Evolutionary conservation across 176 grass and related monocot genomes (phyloP).

Genomic region (barley (Hordeum vulgare)): MorexV3_pseudomolecules_assembly NC_058519.1:649434949-649435448

Average conservation of each 20-base stretch:
- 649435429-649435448: neutral
- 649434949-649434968: neutral
- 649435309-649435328: neutral
- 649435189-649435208: neutral
- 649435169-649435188: neutral
- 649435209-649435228: neutral
- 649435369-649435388: slow-evolving; percentile 13
- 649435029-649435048: neutral
- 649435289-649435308: neutral
- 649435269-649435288: neutral
- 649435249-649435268: neutral
- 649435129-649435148: neutral
- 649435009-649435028: neutral
- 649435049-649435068: neutral
- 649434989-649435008: neutral
- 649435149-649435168: neutral
- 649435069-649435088: neutral
- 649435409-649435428: neutral
- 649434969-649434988: neutral
- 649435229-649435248: neutral
- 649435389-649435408: neutral
- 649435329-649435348: slow-evolving; percentile 45
- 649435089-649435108: neutral
- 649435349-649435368: slow-evolving; percentile 66
- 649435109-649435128: neutral